Evolutionary conservation across 163 green algal genomes (phyloP), one percentile per base, ranked within the genome.

Genomic region (Prototheca cutis): DNA sequence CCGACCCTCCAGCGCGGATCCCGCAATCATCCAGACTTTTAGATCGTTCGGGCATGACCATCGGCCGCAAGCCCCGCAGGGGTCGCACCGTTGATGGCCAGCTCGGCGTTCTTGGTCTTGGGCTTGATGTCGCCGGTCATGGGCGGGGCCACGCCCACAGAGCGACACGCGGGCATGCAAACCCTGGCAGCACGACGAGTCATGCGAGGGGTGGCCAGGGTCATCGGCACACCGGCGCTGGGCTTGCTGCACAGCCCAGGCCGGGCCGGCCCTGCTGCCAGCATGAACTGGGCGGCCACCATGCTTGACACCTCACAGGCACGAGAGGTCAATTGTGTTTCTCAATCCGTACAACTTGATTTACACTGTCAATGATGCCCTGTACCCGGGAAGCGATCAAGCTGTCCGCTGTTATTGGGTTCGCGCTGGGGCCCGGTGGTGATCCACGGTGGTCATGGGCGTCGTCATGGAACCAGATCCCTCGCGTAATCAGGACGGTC

Each of bases 61-160:
- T 34, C 28, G 27, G 53, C 47, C 59, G 36, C 53, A 13, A 23
- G n/a, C 23, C 18, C 8, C 18, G 21, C 48, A 40, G 3, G 40
- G 3, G 17, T 28, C 62, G 4, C 48, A 76, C 68, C 68, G 42
- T 76, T 71, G 47, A 76, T 71, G 21, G 68, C 68, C 57, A 68
- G 47, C 62, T 76, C 68, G 21, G 58, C 68, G 7, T 53, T 59
- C 62, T 76, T 73, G 29, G 55, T 36, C 62, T 51, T 51, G 42
- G 42, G 42, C 17, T 60, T 48, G 29, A 67, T 48, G 23, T 48
- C 47, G 31, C 60, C 60, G 33, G 48, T 52, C 51, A 49, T 34
- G 17, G 60, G 60, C 21, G 60, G 60, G 29, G 48, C 48, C 39
- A 29, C 49, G 24, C 33, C 42, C 13, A 23, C 13, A 51, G 13